Percentiles rank a stretch among this genome's conserved stretches.
Conservation (phyloP, 768 basidiomycete genomes). For the Trametes villosa region DNA sequence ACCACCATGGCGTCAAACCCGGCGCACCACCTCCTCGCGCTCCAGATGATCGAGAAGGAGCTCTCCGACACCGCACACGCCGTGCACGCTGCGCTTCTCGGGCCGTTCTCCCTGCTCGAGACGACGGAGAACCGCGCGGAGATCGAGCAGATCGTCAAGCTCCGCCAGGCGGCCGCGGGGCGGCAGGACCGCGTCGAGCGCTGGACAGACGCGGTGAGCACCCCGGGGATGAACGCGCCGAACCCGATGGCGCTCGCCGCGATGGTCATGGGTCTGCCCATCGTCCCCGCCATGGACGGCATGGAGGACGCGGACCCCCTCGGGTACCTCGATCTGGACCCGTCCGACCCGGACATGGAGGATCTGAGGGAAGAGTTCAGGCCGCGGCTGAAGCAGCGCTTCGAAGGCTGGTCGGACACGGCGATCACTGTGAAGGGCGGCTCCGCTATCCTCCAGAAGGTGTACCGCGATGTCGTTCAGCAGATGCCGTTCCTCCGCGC, state of each 20-base stretch:
- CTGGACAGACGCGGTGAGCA: constrained; percentile 55
- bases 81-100: constrained; percentile 48
- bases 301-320: constrained; percentile 51
- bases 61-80: constrained; percentile 49
- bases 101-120: constrained; percentile 53
- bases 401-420: constrained; percentile 59
- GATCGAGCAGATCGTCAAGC: constrained; percentile 49
- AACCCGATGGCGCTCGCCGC: constrained; percentile 67
- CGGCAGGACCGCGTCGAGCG: constrained; percentile 52
- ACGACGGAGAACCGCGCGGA: constrained; percentile 45
- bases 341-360: constrained; percentile 58
- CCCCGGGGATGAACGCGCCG: constrained; percentile 41
- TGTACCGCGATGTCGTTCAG: constrained; percentile 50
- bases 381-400: constrained; percentile 58
- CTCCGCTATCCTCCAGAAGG: constrained; percentile 38
- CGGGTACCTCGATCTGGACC: constrained; percentile 55
- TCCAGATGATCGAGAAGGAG: constrained; percentile 56
- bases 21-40: constrained; percentile 35
- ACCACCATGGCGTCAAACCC: constrained; percentile 41
- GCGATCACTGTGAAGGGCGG: constrained; percentile 46
- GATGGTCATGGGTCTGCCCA: constrained; percentile 62
- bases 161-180: constrained; percentile 41
- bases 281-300: constrained; percentile 43
- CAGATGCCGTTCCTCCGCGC: constrained; percentile 62
- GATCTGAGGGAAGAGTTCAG: constrained; percentile 64